Base-by-base conservation (phyloP, 108 stramenopile genomes). In the Pseudonitzschia pungens region DNA sequence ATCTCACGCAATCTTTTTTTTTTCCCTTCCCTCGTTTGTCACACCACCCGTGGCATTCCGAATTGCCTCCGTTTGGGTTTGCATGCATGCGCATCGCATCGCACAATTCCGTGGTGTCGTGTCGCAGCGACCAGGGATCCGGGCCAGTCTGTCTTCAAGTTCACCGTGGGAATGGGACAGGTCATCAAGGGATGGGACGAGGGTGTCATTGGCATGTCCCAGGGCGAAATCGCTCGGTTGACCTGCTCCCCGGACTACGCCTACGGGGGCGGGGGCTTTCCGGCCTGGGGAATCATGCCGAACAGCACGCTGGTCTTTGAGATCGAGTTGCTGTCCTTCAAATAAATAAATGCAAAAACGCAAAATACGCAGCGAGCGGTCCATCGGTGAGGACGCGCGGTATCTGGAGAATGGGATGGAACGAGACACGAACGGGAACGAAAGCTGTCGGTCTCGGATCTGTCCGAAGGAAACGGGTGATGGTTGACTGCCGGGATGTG, bases 101-200 rank as follows among this genome's bases (percentile, higher is more conserved):
- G n/a, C n/a, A n/a, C n/a, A n/a, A n/a, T n/a, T n/a, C 1, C 7
- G 24, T 51, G 10, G 36, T 5, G 2, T 36, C 36, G 36, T 36
- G 2, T 36, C 83, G 33, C 64, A 67, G 66, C 89, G 58, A 95
- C 96, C 6, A 97, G 94, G 63, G 96, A 97, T 87, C 90, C 92
- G 4, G 96, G 96, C 24, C 94, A 97, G 74, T 54, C 90, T 73
- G 93, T 94, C 5, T 97, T 97, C 73, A 92, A 89, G 7, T 93
- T 93, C 69, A 28, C 50, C 0, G 89, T 93, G n/a, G 92, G 92
- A 2, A 65, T 84, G 56, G 87, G 89, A 43, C 73, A 80, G 65
- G 89, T 89, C 65, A 93, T 90, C 77, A 87, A 84, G 70, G 92
- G 89, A 45, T 97, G 96, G 96, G 96, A 97, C 68, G 95, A 97